A percentile compares a stretch with the other conserved stretches of the same genome.
These are phyloP conservation scores for Neopestalotiopsis sp. DNA, from an alignment of 2,329 filamentous ascomycete genomes.

Conservation along the genomic window DNA sequence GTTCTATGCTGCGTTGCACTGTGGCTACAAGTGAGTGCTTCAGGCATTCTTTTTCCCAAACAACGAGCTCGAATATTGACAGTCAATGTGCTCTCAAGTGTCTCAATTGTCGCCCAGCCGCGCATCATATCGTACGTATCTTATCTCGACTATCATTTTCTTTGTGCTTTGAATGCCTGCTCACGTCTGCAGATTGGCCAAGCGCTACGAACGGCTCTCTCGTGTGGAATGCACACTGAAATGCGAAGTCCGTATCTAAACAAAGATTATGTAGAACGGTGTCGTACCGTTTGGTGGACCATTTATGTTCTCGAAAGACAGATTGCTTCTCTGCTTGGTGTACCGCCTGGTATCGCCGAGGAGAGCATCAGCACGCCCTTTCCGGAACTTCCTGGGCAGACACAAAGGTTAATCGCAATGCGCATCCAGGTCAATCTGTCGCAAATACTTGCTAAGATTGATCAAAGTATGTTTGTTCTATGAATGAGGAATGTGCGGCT, in stretches of 20 bases:
- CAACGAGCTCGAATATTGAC: not conserved
- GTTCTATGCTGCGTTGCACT: not conserved
- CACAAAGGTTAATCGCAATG: not conserved
- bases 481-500: no score
- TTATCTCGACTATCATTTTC: not conserved
- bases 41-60: not conserved
- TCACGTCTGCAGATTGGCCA: not conserved
- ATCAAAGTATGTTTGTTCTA: not conserved
- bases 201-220: not conserved
- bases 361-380: not conserved
- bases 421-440: not conserved
- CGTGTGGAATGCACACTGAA: not conserved
- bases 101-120: not conserved
- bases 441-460: not conserved
- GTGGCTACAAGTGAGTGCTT: not conserved
- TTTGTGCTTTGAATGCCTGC: not conserved
- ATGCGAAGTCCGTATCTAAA: not conserved
- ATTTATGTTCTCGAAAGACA: not conserved
- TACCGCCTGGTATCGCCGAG: not conserved
- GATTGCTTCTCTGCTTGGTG: not conserved
- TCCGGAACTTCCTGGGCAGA: not conserved
- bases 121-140: not conserved
- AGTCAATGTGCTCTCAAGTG: not conserved
- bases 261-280: not conserved
- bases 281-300: not conserved